These are phyloP conservation scores for Pisolithus thermaeus DNA, from an alignment of 1,284 basidiomycete genomes.

Conservation along the genomic window DNA sequence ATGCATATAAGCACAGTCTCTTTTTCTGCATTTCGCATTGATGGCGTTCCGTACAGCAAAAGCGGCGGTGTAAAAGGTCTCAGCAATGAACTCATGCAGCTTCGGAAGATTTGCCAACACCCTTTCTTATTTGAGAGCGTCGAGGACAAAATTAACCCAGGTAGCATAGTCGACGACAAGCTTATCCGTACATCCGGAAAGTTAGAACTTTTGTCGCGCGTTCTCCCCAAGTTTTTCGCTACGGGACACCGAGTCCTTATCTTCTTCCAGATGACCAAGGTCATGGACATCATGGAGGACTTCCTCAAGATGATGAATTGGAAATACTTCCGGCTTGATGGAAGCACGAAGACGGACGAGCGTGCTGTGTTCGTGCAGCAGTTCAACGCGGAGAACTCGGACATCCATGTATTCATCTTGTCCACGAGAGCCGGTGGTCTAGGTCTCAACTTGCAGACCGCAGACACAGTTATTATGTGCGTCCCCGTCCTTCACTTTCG, in stretches of 20 bases:
- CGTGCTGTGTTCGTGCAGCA: conserved; percentile 85
- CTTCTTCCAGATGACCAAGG: conserved; percentile 99
- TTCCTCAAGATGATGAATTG: conserved; percentile 89
- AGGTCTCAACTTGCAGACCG: conserved; percentile 96
- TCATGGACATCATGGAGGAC: conserved; percentile 99
- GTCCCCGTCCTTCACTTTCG: conserved; percentile 33
- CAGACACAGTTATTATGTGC: conserved; percentile 98
- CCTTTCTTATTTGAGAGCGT: conserved; percentile 96
- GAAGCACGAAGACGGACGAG: conserved; percentile 97
- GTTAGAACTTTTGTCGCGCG: conserved; percentile 90
- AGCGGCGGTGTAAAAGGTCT: conserved; percentile 77
- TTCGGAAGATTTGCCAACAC: conserved; percentile 98
- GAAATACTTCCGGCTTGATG: conserved; percentile 93
- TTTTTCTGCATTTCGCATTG: not conserved
- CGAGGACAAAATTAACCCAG: conserved; percentile 86
- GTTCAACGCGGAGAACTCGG: conserved; percentile 91
- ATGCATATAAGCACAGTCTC: not conserved
- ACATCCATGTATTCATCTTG: conserved; percentile 91
- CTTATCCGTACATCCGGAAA: conserved; percentile 90
- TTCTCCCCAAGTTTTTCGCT: conserved; percentile 92
- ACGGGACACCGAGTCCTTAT: conserved; percentile 95
- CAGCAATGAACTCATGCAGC: conserved; percentile 98
- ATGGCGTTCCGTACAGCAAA: conserved; percentile 41
- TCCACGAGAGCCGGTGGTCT: conserved; percentile 97
- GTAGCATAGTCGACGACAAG: conserved; percentile 78